Evolutionary conservation across 352 stramenopile genomes (phyloP), one percentile per base, ranked within the genome.

Genomic region (Phytophthora pinifolia): DNA sequence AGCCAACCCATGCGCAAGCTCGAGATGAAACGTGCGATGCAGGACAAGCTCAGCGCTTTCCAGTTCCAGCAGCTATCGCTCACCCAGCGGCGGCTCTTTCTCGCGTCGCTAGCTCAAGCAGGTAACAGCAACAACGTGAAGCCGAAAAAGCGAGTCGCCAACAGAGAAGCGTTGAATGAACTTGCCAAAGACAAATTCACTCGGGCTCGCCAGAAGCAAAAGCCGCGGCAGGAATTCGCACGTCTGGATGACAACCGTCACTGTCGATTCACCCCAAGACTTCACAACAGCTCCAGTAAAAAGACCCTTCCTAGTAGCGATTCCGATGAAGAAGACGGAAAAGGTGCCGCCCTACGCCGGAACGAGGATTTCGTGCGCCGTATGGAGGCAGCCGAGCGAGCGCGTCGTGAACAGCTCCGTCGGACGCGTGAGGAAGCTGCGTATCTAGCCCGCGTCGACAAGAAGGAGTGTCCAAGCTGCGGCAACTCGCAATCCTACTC

Each of bases 381-480:
- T 20, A 89, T 89, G 74, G 81, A 91, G 36, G 81, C 81, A 29
- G 60, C 78, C 7, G 80, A 91, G 53, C 68, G 77, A 39, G 80
- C 78, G 25, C 73, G 76, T 22, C 65, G 48, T 1, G 80, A 91
- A 32, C 62, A 74, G 20, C 64, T 91, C 25, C 78, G 78, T 0
- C 76, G 80, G 31, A 88, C 74, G 3, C 74, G 80, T 1, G 76
- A 82, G 34, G 78, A 89, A 66, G 58, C 64, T 1, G 67, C 65
- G 7, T 88, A 91, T 51, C 35, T 85, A 4, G 65, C 64, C 0
- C 72, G 67, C 4, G 62, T 91, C 25, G 76, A 91, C 68, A 91
- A 91, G 54, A 91, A 91, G 71, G 79, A 89, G 45, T 91, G 81
- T 45, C 76, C 78, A n/a, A 61, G 52, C 32, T 91, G 81, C 33